A percentile compares a stretch with the other conserved stretches of the same genome.
These are phyloP conservation scores for Mycena leptocephala DNA, from an alignment of 768 basidiomycete genomes.

Conservation along the genomic window DNA sequence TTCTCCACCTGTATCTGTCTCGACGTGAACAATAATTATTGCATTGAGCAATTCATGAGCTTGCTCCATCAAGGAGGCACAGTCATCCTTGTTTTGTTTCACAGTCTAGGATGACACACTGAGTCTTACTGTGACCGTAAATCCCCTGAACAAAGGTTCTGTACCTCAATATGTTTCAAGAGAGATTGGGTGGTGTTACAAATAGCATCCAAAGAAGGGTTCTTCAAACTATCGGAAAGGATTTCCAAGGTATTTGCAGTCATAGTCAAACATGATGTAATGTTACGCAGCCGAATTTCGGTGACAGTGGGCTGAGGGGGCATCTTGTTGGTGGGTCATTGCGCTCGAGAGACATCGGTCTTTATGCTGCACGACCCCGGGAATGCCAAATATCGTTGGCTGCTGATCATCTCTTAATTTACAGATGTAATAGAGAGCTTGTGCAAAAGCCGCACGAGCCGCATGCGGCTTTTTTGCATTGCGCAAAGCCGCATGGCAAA, in stretches of 20 bases:
- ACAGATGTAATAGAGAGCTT: no score
- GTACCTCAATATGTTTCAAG: background rate
- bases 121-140: background rate
- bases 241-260: background rate
- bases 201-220: background rate
- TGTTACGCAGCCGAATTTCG: background rate
- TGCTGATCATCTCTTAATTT: no score
- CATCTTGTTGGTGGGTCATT: background rate
- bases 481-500: no score
- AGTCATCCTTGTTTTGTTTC: background rate
- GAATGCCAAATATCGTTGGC: no score
- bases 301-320: no score
- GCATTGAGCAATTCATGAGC: background rate
- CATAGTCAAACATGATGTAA: background rate
- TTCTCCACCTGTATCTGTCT: background rate
- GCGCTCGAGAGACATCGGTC: no score
- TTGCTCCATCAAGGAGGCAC: background rate
- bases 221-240: background rate
- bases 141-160: background rate
- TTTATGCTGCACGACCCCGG: no score
- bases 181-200: background rate
- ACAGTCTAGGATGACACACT: background rate
- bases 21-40: background rate
- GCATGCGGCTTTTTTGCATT: no score
- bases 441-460: no score